Base-by-base conservation (phyloP, 192 early-diverging fungal species). In the Chytriomyces sp. region DNA sequence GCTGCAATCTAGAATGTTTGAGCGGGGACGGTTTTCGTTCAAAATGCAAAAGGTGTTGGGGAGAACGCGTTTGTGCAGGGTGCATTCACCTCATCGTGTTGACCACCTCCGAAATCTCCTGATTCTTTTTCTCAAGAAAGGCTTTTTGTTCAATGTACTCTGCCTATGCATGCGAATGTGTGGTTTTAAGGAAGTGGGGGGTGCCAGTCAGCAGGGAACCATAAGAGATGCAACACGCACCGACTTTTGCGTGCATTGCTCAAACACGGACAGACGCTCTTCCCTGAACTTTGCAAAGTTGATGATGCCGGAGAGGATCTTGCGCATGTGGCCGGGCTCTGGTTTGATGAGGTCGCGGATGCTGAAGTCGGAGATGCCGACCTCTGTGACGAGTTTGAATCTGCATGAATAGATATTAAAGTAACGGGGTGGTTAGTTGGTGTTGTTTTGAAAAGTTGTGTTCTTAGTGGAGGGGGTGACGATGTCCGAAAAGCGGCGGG, bases 271-370 rank as follows among this genome's bases (percentile, higher is more conserved):
- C 79, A 93, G 80, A 5, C 88, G 81, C 68, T 94, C 90, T 59
- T 94, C 92, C 25, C 92, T 80, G 73, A 96, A 96, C 80, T 93
- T 95, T 58, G 89, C 90, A 84, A 93, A 96, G 74, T 96, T 96
- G 72, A 93, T 93, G 28, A 94, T 80, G 5, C 86, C 91, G 76
- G 89, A 91, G 8, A 96, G 81, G n/a, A 92, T 85, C n/a, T 83
- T 78, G 0, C 89, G 76, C 32, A 93, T 78, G 4, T 89, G 84
- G 0, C 72, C 78, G 0, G 89, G 82, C 72, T 93, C 91, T 0
- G 94, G 94, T n/a, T 85, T 88, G 22, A 93, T 78, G 57, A 96
- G 74, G 70, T 96, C 94, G 37, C 89, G 81, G 14, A 93, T 80
- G 40, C 83, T 86, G 78, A 94, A 93, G 73, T 92, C 91, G 10